Conservation (phyloP, 2,329 filamentous ascomycete species). For the Phoma sp. region DNA sequence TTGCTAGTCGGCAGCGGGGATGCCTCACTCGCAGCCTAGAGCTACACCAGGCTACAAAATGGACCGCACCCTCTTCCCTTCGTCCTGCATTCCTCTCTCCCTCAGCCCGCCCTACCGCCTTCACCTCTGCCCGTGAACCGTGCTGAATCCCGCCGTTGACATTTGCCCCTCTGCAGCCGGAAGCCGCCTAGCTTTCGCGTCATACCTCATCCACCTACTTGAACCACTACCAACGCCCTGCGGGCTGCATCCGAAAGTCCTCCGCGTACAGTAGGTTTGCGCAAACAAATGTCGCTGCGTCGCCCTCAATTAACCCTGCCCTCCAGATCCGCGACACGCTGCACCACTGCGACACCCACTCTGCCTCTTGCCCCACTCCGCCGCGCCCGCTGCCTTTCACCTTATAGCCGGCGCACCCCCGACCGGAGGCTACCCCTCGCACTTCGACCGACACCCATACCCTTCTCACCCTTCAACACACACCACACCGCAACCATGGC, state of each 20-base stretch:
- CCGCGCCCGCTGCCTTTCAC: constrained; percentile 10
- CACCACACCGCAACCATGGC: constrained; percentile 30
- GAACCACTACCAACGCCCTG: constrained; percentile 26
- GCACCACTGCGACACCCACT: constrained; percentile 6
- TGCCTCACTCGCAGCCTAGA: constrained; percentile 14
- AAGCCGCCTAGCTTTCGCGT: constrained; percentile 25
- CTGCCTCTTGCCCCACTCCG: constrained; percentile 4
- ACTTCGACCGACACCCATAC: constrained; percentile 7
- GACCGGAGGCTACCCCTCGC: constrained; percentile 18
- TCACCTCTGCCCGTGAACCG: neutral
- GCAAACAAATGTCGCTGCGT: constrained; percentile 21
- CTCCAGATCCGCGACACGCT: constrained; percentile 15
- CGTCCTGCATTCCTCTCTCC: constrained; percentile 8
- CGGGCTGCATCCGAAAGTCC: constrained; percentile 23
- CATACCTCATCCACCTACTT: constrained; percentile 18
- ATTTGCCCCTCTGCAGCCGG: constrained; percentile 17
- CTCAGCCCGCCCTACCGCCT: neutral
- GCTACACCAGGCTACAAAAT: constrained; percentile 23
- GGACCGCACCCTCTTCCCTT: constrained; percentile 17
- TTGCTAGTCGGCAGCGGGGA: constrained; percentile 16
- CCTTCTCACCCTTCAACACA: neutral
- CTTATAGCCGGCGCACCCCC: constrained; percentile 17
- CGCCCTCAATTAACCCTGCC: constrained; percentile 26
- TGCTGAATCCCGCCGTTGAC: neutral
- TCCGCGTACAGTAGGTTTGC: constrained; percentile 27